phyloP scores from a whole-genome alignment of 192 early-diverging fungal species.

The Diversispora epigaea region DNA sequence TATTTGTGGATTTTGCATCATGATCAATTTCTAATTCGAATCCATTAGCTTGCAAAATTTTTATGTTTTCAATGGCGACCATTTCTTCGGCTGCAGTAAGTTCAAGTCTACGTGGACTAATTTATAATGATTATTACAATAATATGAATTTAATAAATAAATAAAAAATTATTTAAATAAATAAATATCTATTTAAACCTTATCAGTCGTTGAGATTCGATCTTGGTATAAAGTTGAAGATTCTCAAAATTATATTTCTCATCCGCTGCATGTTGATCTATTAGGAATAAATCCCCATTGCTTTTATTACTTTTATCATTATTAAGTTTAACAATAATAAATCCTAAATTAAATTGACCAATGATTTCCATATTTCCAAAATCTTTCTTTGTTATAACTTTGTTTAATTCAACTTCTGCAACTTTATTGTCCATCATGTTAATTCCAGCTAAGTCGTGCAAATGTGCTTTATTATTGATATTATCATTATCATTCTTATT shows the following conservation, averaged over 20 bases:
- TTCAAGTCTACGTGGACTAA: conserved; percentile 63
- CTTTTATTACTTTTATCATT: conserved; percentile 37
- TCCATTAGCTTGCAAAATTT: conserved; percentile 77
- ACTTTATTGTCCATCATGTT: conserved; percentile 42
- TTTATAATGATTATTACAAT: conserved; percentile 15
- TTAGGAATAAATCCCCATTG: conserved; percentile 92
- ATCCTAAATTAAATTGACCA: conserved; percentile 97
- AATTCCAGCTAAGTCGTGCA: neutral
- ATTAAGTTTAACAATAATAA: conserved; percentile 78
- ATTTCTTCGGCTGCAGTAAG: conserved; percentile 79
- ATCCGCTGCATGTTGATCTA: conserved; percentile 98
- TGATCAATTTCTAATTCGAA: conserved; percentile 72
- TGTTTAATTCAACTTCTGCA: conserved; percentile 47
- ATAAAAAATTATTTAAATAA: neutral
- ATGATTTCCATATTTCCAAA: conserved; percentile 83
- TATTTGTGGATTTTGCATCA: conserved; percentile 55
- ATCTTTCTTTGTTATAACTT: conserved; percentile 71
- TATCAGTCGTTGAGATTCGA: conserved; percentile 69
- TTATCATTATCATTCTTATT: too few relatives aligned
- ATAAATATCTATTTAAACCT: conserved; percentile 38
- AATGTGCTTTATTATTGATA: neutral
- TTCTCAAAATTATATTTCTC: conserved; percentile 97
- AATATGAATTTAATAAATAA: neutral
- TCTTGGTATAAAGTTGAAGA: conserved; percentile 61
- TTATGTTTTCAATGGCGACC: conserved; percentile 70